A percentile compares a stretch with the other conserved stretches of the same genome.
Conservation (phyloP, 1,284 basidiomycete species). For the Cryptococcus wingfieldii region DNA sequence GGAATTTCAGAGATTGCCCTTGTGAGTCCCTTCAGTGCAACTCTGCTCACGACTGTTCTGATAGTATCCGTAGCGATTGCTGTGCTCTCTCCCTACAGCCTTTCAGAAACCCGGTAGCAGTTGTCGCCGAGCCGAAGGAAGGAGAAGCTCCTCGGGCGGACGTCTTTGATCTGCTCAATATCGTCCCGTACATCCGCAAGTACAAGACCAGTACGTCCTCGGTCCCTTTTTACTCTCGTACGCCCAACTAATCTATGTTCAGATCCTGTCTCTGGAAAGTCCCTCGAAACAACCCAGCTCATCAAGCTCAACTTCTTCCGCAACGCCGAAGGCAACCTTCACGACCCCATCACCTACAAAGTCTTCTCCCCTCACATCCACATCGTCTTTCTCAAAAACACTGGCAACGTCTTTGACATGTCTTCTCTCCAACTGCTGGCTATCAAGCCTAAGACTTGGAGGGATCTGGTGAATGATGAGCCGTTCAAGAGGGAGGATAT, state of each 20-base stretch:
- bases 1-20: conserved; percentile 46
- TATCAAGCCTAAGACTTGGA: conserved; percentile 66
- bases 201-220: conserved; percentile 59
- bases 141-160: conserved; percentile 45
- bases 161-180: conserved; percentile 77
- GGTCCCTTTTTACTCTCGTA: neutral
- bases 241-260: conserved; percentile 61
- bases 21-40: conserved; percentile 33
- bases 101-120: conserved; percentile 83
- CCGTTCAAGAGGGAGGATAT: conserved; percentile 85
- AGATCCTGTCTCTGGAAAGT: conserved; percentile 82
- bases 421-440: conserved; percentile 54
- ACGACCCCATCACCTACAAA: conserved; percentile 91
- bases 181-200: conserved; percentile 79
- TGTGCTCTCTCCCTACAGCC: conserved; percentile 90
- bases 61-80: conserved; percentile 57
- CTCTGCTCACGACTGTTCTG: neutral
- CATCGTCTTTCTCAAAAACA: conserved; percentile 81
- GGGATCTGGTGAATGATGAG: conserved; percentile 79
- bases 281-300: conserved; percentile 71
- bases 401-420: conserved; percentile 57
- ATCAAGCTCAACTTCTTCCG: conserved; percentile 81
- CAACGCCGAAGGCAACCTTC: conserved; percentile 66
- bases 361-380: conserved; percentile 87
- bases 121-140: conserved; percentile 49